Base-by-base conservation (phyloP, 2,329 filamentous ascomycete genomes). In the Ophiostoma novo-ulmi region DNA sequence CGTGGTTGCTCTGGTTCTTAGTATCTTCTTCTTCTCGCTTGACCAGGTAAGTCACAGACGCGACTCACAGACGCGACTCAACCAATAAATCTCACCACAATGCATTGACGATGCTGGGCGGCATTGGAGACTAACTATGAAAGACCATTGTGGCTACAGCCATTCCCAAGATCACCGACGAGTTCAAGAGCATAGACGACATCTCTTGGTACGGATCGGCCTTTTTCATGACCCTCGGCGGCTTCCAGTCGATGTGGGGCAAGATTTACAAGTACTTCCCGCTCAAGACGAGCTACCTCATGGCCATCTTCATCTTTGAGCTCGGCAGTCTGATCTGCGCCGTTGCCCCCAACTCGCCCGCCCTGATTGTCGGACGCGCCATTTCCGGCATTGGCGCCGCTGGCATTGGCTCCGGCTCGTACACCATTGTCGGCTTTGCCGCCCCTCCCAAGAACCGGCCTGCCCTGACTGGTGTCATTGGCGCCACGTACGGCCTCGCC, bases 191-290 rank as follows among this genome's bases (percentile, higher is more conserved):
- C 68, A 80, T 87, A n/a, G 80, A 81, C 52, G 83, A 87, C 72
- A 82, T 86, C 14, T 82, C 84, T 26, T 89, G 87, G 87, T 89
- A 89, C 74, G 85, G 85, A 1, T 81, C 84, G 20, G 84, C 84
- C 58, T 87, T 83, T 74, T 85, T 85, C 76, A 79, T 85, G 74
- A 83, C 82, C 1, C 75, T 82, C 39, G 83, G 80, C 11, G 78
- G 78, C 70, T 80, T 82, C 74, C 81, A 83, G 75, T 80, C 81
- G 64, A 79, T 79, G 17, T 83, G 80, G 79, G 82, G 82, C 69
- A 85, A 85, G 69, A 78, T 78, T 3, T 83, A 82, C 77, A 83
- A 81, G 73, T 85, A 84, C 76, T 87, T 87, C 74, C 78, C 82
- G 11, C 80, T 87, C 71, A 83, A 82, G 75, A 81, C 79, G 68